phyloP scores from a whole-genome alignment of 768 basidiomycete species.

The Suillus spraguei region DNA sequence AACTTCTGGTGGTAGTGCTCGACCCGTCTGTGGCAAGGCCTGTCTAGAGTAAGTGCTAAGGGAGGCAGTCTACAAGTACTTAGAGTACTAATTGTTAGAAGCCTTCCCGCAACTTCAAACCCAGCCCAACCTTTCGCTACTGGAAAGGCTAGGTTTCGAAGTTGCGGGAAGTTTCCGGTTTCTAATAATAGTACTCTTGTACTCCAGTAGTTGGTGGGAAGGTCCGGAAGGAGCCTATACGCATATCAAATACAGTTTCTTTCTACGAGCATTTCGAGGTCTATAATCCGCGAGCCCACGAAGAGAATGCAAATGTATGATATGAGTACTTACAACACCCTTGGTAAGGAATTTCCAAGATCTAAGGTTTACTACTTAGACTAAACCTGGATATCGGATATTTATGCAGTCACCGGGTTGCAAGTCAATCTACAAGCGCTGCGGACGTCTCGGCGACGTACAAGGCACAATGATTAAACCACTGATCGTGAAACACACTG shows the following conservation, averaged over 20 bases:
- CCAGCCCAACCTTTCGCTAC: too few relatives aligned
- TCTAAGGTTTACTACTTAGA: neutral
- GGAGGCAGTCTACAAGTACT: too few relatives aligned
- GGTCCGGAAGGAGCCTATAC: too few relatives aligned
- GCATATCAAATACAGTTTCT: too few relatives aligned
- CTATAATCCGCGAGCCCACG: neutral
- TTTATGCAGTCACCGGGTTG: neutral
- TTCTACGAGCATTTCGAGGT: neutral
- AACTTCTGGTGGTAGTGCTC: neutral
- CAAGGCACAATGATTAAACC: constrained; percentile 78
- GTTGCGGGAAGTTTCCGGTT: too few relatives aligned
- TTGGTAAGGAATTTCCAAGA: neutral
- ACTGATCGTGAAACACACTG: constrained; percentile 90
- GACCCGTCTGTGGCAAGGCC: neutral
- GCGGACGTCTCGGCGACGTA: constrained; percentile 46
- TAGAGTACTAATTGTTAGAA: too few relatives aligned
- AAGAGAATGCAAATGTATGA: constrained; percentile 17
- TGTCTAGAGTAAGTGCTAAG: too few relatives aligned
- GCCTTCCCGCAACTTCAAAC: too few relatives aligned
- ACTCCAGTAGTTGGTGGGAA: too few relatives aligned
- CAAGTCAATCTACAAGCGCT: constrained; percentile 6
- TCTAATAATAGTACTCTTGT: too few relatives aligned
- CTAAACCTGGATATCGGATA: neutral
- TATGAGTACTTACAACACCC: constrained; percentile 31
- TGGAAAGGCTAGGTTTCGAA: too few relatives aligned